Conservation (phyloP, 495 filamentous ascomycete species). For the Neurospora sp. region DNA sequence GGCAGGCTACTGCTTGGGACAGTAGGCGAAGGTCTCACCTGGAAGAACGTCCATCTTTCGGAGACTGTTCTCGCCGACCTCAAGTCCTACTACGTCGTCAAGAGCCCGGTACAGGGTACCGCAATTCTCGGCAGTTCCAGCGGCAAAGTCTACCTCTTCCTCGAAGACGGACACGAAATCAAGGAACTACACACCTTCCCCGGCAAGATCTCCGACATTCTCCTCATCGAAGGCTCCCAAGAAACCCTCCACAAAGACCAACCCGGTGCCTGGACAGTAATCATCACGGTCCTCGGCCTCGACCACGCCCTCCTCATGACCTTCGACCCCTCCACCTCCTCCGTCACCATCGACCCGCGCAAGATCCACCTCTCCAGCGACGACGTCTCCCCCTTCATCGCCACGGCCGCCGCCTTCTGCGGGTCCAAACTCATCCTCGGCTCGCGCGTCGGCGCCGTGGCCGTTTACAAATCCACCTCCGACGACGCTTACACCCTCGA, state of each 20-base stretch:
- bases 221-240: not conserved
- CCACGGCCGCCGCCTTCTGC: slow-evolving; percentile 25
- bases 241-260: not conserved
- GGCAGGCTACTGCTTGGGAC: slow-evolving; percentile 49
- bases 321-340: slow-evolving; percentile 2
- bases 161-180: slow-evolving; percentile 5
- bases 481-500: slow-evolving; percentile 2
- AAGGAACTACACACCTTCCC: slow-evolving; percentile 20
- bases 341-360: not conserved
- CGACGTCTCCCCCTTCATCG: slow-evolving; percentile 6
- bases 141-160: slow-evolving; percentile 43
- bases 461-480: slow-evolving; percentile 13
- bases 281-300: slow-evolving; percentile 15
- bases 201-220: slow-evolving; percentile 47
- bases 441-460: slow-evolving; percentile 36
- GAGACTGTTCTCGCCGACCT: slow-evolving; percentile 22
- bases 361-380: slow-evolving; percentile 10
- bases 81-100: slow-evolving; percentile 35
- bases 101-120: slow-evolving; percentile 19
- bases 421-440: slow-evolving; percentile 52
- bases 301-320: slow-evolving; percentile 12
- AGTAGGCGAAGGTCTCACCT: slow-evolving; percentile 19
- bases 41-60: slow-evolving; percentile 31
- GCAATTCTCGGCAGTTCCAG: slow-evolving; percentile 44
- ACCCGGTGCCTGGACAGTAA: slow-evolving; percentile 5